Percentiles rank a stretch among this genome's conserved stretches.
Conservation (phyloP, 1,139 yeast species). For the Yamadazyma jaroonii region DNA sequence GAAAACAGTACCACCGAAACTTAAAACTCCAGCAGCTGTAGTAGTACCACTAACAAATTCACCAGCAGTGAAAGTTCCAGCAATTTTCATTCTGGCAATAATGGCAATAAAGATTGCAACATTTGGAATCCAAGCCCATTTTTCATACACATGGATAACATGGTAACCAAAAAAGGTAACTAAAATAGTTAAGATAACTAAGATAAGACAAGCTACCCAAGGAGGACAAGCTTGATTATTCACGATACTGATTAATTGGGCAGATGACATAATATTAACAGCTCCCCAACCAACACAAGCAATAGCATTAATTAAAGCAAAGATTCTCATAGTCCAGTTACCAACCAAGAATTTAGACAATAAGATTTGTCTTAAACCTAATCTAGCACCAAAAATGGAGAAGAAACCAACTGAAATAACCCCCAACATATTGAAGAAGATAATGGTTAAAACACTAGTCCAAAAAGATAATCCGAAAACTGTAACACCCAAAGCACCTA, state of each 20-base stretch:
- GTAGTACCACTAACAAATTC: constrained; percentile 46
- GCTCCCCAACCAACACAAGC: constrained; percentile 96
- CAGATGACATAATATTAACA: constrained; percentile 83
- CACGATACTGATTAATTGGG: constrained; percentile 74
- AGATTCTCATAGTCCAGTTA: constrained; percentile 66
- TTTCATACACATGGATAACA: constrained; percentile 75
- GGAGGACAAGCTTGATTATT: constrained; percentile 70
- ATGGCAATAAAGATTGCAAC: constrained; percentile 65
- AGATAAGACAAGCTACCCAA: constrained; percentile 83
- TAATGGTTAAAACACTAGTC: constrained; percentile 55
- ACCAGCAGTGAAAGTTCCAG: constrained; percentile 54
- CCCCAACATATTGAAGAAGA: constrained; percentile 73
- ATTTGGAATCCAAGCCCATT: constrained; percentile 85
- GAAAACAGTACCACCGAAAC: constrained; percentile 77
- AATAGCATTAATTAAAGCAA: constrained; percentile 69
- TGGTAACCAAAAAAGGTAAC: constrained; percentile 82
- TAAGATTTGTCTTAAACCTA: constrained; percentile 86
- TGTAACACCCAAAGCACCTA: constrained; percentile 73
- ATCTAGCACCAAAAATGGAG: constrained; percentile 77
- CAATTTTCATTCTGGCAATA: constrained; percentile 68
- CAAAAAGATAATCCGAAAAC: constrained; percentile 55
- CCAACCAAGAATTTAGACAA: constrained; percentile 79
- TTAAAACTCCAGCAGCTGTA: constrained; percentile 70
- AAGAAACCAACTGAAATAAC: constrained; percentile 74
- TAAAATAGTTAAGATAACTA: constrained; percentile 63